Percentiles rank a stretch among this genome's conserved stretches.
Evolutionary conservation across 805 yeast genomes (phyloP).

Genomic region (Ogataea wickerhamii): DNA sequence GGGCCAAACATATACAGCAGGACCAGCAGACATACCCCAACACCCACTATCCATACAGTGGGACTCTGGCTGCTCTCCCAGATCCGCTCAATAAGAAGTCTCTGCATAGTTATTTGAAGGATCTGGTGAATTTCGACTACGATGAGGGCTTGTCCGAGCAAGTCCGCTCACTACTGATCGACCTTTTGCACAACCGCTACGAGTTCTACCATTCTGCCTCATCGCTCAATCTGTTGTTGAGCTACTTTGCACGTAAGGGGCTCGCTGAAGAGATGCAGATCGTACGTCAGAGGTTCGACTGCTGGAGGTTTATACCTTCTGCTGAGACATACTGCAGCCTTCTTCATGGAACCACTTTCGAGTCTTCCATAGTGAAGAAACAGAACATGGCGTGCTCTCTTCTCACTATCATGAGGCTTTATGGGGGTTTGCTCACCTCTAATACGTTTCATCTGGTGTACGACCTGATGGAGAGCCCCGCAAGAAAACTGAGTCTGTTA

Average conservation of each 20-base stretch:
- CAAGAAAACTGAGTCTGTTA: slow-evolving; percentile 2
- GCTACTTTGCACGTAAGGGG: slow-evolving; percentile 6
- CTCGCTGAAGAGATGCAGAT: background rate
- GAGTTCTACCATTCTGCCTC: slow-evolving; percentile 3
- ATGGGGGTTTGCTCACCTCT: background rate
- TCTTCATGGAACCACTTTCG: background rate
- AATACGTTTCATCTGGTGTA: slow-evolving; percentile 7
- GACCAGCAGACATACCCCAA: background rate
- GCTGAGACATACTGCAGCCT: slow-evolving; percentile 8
- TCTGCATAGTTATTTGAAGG: slow-evolving; percentile 2
- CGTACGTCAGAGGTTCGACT: slow-evolving; percentile 1
- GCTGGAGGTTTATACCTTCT: slow-evolving; percentile 4
- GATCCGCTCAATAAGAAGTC: background rate
- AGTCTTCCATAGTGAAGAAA: background rate
- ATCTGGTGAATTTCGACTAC: slow-evolving; percentile 3
- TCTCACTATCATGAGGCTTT: slow-evolving; percentile 1
- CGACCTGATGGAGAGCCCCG: slow-evolving; percentile 2
- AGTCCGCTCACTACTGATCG: background rate
- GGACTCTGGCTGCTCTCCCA: background rate
- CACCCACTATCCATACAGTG: background rate
- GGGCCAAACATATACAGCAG: background rate
- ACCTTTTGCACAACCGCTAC: slow-evolving; percentile 2
- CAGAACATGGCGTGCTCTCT: background rate
- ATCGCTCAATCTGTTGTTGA: slow-evolving; percentile 11
- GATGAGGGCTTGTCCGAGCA: background rate